Base-by-base conservation (phyloP, 768 basidiomycete species). In the Amyloporia xantha region DNA sequence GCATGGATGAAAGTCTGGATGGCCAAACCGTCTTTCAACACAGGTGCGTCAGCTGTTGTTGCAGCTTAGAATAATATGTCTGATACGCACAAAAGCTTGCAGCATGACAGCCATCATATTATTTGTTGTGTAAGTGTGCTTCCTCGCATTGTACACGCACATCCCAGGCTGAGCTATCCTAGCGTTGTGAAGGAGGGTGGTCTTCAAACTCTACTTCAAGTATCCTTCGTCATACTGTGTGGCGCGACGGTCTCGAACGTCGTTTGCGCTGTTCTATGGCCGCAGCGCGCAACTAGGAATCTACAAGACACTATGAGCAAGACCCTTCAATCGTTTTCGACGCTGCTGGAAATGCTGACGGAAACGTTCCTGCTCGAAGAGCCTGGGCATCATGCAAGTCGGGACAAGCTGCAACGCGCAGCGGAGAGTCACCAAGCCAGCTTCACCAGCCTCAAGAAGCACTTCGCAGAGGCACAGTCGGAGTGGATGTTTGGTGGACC, bases 1-100 rank as follows among this genome's bases (percentile, higher is more conserved):
- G 91, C 93, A 1, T 98, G 90, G 87, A 79, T 84, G 68, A 98
- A 97, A 65, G 77, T 88, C 2, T 91, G 86, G 82, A 91, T 98
- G 76, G 76, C 71, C 10, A 93, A 86, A 60, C 89, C 91, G 2
- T 82, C 85, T 17, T 96, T 92, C 59, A 91, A 91, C 58, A 85
- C 90, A n/a, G 89, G 88, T 81, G 60, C 51, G 71, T 59, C 12
- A 9, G 12, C n/a, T n/a, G n/a, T n/a, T n/a, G n/a, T n/a, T n/a
- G n/a, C n/a, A n/a, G n/a, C n/a, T n/a, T n/a, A n/a, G 19, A 50
- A 44, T 27, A 37, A 40, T 21, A 26, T 25, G 33, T 26, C n/a
- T 6, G n/a, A 35, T 10, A 4, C 38, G 26, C 25, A 33, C 24
- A 28, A 40, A n/a, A 87, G 89, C 89, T 9, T 87, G 86, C 57